Percentiles rank a stretch among this genome's conserved stretches.
Conservation (phyloP, 768 basidiomycete genomes). For the Boletus sensibilis region DNA sequence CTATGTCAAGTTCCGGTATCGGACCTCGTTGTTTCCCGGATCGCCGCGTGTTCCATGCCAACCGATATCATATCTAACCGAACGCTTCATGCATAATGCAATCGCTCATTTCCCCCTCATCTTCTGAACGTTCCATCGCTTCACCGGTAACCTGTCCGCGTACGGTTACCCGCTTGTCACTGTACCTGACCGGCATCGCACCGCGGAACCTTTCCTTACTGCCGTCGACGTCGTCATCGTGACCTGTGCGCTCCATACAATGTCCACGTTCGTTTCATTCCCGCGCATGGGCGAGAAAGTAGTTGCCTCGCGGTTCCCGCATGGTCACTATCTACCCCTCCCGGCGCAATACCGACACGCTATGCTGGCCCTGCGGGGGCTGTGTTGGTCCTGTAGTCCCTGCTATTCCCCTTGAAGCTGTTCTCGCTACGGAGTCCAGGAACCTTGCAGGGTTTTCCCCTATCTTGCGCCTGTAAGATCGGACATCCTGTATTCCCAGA, state of each 20-base stretch:
- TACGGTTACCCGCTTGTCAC: conserved; percentile 12
- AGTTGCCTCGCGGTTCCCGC: conserved; percentile 30
- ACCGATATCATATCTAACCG: conserved; percentile 31
- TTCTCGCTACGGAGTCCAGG: conserved; percentile 3
- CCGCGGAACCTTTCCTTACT: conserved; percentile 11
- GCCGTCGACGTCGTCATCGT: conserved; percentile 25
- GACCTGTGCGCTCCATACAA: conserved; percentile 12
- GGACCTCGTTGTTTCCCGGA: conserved; percentile 24
- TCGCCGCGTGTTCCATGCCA: conserved; percentile 7
- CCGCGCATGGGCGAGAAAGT: conserved; percentile 22
- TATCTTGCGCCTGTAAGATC: not conserved
- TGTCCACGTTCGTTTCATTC: conserved; percentile 29
- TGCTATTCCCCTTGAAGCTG: conserved; percentile 15
- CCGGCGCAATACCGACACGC: conserved; percentile 20
- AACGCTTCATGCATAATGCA: conserved; percentile 5
- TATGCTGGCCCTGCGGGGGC: conserved; percentile 11
- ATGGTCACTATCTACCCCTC: conserved; percentile 22
- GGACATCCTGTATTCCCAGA: not conserved
- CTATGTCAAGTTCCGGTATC: conserved; percentile 20
- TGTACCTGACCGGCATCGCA: conserved; percentile 23
- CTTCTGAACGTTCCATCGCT: conserved; percentile 6
- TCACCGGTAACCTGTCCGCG: conserved; percentile 1
- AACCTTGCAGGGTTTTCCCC: not conserved
- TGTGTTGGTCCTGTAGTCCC: conserved; percentile 13
- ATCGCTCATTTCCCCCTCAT: conserved; percentile 15